Evolutionary conservation across 495 filamentous ascomycete genomes (phyloP).

Genomic region (Amniculicola lignicola): DNA sequence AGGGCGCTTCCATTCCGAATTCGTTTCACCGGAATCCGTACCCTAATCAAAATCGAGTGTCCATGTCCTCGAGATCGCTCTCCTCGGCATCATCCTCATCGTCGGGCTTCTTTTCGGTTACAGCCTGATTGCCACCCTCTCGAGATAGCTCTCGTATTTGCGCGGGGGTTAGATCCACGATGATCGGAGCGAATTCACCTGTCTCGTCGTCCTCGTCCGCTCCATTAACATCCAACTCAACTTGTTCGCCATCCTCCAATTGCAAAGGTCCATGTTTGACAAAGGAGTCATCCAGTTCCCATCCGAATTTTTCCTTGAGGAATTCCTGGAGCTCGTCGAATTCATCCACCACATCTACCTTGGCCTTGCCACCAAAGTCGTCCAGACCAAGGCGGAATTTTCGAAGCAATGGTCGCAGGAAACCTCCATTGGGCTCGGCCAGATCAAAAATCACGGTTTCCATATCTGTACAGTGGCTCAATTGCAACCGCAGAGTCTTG

Average conservation of each 20-base stretch:
- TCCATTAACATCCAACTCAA: conserved; percentile 72
- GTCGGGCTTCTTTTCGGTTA: conserved; percentile 2
- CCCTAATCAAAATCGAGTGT: conserved; percentile 38
- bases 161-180: conserved; percentile 62
- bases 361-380: conserved; percentile 33
- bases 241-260: conserved; percentile 73
- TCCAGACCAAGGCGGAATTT: conserved; percentile 48
- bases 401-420: conserved; percentile 54
- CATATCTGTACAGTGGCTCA: conserved; percentile 67
- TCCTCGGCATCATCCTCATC: conserved; percentile 37
- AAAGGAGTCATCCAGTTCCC: conserved; percentile 59
- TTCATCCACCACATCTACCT: conserved; percentile 47
- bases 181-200: conserved; percentile 79
- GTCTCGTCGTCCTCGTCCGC: conserved; percentile 79
- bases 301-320: conserved; percentile 58
- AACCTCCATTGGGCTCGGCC: conserved; percentile 51
- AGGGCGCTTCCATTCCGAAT: too few relatives aligned
- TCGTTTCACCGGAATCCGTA: conserved; percentile 5
- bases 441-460: conserved; percentile 58
- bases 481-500: conserved; percentile 62
- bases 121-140: background rate
- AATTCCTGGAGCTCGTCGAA: conserved; percentile 57
- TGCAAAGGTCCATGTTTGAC: conserved; percentile 63
- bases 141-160: conserved; percentile 34
- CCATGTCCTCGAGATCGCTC: conserved; percentile 44